These are phyloP conservation scores for Crithidia bombi DNA, from an alignment of 208 protist species.

Conservation along the genomic window DNA sequence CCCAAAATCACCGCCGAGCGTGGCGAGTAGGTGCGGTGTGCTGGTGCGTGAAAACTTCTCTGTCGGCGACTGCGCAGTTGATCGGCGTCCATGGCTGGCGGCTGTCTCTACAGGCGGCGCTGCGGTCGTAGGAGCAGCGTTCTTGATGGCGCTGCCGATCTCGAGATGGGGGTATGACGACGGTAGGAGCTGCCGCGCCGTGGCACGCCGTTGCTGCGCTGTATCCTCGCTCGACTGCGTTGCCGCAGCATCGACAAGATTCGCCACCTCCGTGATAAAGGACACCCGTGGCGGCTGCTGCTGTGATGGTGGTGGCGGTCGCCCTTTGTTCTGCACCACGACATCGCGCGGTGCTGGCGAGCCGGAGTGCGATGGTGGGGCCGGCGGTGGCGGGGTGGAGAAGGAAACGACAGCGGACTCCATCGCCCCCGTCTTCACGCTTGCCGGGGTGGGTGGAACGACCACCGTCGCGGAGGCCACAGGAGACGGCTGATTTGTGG, in stretches of 20 bases:
- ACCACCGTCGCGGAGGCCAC: neutral
- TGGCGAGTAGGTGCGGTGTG: neutral
- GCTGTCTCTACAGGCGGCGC: neutral
- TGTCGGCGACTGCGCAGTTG: slow-evolving; percentile 2
- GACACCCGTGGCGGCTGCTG: neutral
- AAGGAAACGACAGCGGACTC: slow-evolving; percentile 6
- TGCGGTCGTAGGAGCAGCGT: neutral
- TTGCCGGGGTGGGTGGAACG: neutral
- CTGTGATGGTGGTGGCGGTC: neutral
- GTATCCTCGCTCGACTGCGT: neutral
- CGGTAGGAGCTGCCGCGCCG: slow-evolving; percentile 4
- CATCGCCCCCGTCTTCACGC: neutral
- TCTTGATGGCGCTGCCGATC: neutral
- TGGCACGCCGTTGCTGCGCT: neutral
- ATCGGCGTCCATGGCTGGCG: neutral
- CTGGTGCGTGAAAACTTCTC: neutral
- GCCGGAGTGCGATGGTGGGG: slow-evolving; percentile 12
- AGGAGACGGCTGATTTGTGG: too few species aligned
- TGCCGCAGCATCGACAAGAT: too few species aligned
- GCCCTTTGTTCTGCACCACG: neutral
- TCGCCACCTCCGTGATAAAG: neutral
- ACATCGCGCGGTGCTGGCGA: slow-evolving; percentile 4
- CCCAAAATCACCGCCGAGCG: neutral
- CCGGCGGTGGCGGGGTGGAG: slow-evolving; percentile 10
- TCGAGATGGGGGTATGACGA: neutral